phyloP scores from a whole-genome alignment of 2,329 filamentous ascomycete genomes.

The Aspergillus sergii region DNA sequence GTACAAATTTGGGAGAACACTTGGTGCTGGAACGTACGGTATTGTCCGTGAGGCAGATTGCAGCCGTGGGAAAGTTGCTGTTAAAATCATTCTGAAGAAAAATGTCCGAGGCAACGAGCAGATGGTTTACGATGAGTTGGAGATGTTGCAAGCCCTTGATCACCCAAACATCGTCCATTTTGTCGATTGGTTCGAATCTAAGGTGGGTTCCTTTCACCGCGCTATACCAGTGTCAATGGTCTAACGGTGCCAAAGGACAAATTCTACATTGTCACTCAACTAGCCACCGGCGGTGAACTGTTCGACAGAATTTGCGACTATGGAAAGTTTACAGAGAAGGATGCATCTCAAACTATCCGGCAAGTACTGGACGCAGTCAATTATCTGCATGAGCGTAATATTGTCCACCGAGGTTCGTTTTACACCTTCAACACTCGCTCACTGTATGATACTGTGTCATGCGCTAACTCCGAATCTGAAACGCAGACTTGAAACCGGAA shows the following conservation, averaged over 20 bases:
- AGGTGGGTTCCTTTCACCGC: conserved; percentile 59
- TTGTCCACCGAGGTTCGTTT: conserved; percentile 83
- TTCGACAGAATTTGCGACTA: conserved; percentile 98
- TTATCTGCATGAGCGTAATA: conserved; percentile 91
- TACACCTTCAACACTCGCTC: not conserved
- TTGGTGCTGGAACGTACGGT: conserved; percentile 96
- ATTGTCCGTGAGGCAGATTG: conserved; percentile 95
- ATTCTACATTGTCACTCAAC: conserved; percentile 97
- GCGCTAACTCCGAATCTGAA: not conserved
- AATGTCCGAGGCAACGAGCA: conserved; percentile 97
- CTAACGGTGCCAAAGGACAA: conserved; percentile 70
- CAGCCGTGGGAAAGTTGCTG: conserved; percentile 77
- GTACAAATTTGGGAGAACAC: conserved; percentile 89
- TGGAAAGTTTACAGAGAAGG: conserved; percentile 97
- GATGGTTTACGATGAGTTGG: conserved; percentile 97
- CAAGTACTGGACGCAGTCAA: conserved; percentile 91
- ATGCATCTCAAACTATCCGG: conserved; percentile 91
- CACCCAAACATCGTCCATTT: conserved; percentile 97
- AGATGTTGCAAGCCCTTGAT: conserved; percentile 86
- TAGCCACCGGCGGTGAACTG: conserved; percentile 92
- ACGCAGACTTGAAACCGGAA: conserved; percentile 89
- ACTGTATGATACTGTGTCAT: not conserved
- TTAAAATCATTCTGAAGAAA: conserved; percentile 99
- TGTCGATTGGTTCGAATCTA: conserved; percentile 98
- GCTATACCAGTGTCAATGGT: not conserved